Evolutionary conservation across 1,139 yeast species (phyloP).

Genomic region (Sugiyamaella japonica): DNA sequence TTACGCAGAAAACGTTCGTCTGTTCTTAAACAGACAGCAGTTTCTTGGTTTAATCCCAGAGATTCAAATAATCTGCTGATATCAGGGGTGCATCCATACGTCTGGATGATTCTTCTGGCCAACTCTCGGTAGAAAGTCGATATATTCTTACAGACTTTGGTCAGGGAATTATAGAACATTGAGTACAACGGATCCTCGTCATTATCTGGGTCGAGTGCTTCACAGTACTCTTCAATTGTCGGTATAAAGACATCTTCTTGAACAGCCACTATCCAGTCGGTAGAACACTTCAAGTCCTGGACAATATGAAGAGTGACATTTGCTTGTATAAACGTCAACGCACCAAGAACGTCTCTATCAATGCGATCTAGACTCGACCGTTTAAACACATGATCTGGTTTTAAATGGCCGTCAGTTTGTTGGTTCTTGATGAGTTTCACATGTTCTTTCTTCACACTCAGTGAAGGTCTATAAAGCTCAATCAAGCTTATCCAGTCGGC

Average conservation of each 20-base stretch:
- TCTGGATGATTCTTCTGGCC: background rate
- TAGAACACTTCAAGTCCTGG: slow-evolving; percentile 17
- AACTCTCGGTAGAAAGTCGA: slow-evolving; percentile 23
- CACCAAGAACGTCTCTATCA: slow-evolving; percentile 23
- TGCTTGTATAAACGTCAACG: slow-evolving; percentile 23
- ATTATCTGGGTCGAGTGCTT: no score
- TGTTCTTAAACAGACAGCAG: background rate
- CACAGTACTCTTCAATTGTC: slow-evolving; percentile 21
- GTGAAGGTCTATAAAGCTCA: background rate
- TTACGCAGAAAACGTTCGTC: background rate
- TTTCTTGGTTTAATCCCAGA: background rate
- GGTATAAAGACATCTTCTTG: slow-evolving; percentile 23
- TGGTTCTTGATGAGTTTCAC: background rate
- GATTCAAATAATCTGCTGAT: slow-evolving; percentile 2
- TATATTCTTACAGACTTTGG: slow-evolving; percentile 25
- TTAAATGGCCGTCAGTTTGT: background rate
- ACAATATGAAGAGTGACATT: slow-evolving; percentile 22
- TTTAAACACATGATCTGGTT: no score
- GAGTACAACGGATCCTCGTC: background rate
- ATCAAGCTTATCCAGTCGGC: background rate
- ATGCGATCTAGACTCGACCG: background rate
- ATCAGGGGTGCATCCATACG: slow-evolving; percentile 5
- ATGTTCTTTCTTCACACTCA: background rate
- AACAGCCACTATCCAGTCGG: slow-evolving; percentile 18
- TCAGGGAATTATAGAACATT: slow-evolving; percentile 21